These are phyloP conservation scores for Cutaneotrichosporon mucoides DNA, from an alignment of 1,284 basidiomycete genomes.

Conservation along the genomic window DNA sequence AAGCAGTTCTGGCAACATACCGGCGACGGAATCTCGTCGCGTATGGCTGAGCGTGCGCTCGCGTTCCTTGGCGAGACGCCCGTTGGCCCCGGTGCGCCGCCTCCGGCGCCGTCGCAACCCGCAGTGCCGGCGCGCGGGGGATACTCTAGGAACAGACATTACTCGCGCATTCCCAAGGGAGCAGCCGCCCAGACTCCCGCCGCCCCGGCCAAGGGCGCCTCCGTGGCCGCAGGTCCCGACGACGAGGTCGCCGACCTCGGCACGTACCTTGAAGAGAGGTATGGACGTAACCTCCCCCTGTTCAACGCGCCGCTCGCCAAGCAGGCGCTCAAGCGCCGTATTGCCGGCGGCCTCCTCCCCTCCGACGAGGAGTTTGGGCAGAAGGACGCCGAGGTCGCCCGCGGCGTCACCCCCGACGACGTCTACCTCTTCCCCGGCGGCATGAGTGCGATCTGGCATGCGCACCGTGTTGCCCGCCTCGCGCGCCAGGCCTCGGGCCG, in stretches of 20 bases:
- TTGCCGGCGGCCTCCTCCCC: conserved; percentile 77
- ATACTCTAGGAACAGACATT: conserved; percentile 51
- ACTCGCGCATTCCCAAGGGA: conserved; percentile 16
- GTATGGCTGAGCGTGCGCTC: conserved; percentile 78
- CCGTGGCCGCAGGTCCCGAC: conserved; percentile 17
- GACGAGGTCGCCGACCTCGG: conserved; percentile 53
- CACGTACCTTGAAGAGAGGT: conserved; percentile 81
- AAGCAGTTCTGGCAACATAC: conserved; percentile 97
- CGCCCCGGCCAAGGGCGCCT: neutral
- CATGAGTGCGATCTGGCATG: conserved; percentile 90
- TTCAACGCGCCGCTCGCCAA: conserved; percentile 73
- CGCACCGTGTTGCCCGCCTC: conserved; percentile 68
- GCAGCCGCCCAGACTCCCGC: conserved; percentile 8
- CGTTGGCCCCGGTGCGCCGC: conserved; percentile 23
- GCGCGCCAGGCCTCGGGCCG: conserved; percentile 46
- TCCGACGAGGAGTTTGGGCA: conserved; percentile 51
- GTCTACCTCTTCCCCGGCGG: conserved; percentile 84
- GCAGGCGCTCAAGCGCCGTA: conserved; percentile 75
- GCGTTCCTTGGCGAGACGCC: conserved; percentile 57
- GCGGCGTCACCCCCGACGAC: conserved; percentile 67
- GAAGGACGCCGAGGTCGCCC: conserved; percentile 32
- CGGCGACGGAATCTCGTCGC: conserved; percentile 82
- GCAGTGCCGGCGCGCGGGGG: conserved; percentile 14
- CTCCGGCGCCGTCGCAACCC: neutral
- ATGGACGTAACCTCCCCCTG: conserved; percentile 85